Evolutionary conservation across 164 flowering plant species (phyloP).

Genomic region (Chimonanthus salicifolius): DNA sequence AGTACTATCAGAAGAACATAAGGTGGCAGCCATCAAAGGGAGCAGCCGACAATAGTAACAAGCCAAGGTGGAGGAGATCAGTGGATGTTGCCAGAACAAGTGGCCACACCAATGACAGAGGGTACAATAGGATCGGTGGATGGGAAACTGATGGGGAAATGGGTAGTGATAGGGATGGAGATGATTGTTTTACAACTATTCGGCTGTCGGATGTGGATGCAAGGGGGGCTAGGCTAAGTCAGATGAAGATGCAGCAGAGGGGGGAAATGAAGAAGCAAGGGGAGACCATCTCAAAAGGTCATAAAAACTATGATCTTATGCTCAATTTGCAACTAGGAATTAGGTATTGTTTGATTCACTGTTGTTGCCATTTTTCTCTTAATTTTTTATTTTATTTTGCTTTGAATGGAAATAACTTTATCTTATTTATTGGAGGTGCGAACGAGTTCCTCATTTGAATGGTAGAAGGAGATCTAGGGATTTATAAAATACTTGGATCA

Average conservation of each 20-base stretch:
- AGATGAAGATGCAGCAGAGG: conserved; percentile 29
- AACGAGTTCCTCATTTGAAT: too few species aligned
- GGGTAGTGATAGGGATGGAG: conserved; percentile 12
- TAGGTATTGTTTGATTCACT: conserved; percentile 16
- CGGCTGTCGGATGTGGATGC: conserved; percentile 18
- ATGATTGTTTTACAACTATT: conserved; percentile 26
- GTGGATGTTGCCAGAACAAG: conserved; percentile 53
- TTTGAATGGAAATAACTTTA: background rate
- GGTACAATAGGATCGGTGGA: conserved; percentile 32
- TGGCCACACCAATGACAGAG: conserved; percentile 22
- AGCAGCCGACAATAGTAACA: conserved; percentile 21
- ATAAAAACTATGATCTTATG: conserved; percentile 41
- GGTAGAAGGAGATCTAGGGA: too few species aligned
- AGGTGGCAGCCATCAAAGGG: conserved; percentile 43
- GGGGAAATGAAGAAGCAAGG: conserved; percentile 53
- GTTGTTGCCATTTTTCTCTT: background rate
- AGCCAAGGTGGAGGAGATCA: conserved; percentile 48
- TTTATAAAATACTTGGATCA: too few species aligned
- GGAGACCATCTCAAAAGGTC: conserved; percentile 38
- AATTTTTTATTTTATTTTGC: background rate
- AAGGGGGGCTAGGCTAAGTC: conserved; percentile 12
- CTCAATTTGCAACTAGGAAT: conserved; percentile 38
- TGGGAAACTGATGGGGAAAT: conserved; percentile 31
- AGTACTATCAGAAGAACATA: conserved; percentile 32
- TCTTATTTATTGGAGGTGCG: too few species aligned